Percentiles rank a stretch among this genome's conserved stretches.
Evolutionary conservation across 306 rosid species (phyloP).

Genomic region (Carpinus fangiana): DNA sequence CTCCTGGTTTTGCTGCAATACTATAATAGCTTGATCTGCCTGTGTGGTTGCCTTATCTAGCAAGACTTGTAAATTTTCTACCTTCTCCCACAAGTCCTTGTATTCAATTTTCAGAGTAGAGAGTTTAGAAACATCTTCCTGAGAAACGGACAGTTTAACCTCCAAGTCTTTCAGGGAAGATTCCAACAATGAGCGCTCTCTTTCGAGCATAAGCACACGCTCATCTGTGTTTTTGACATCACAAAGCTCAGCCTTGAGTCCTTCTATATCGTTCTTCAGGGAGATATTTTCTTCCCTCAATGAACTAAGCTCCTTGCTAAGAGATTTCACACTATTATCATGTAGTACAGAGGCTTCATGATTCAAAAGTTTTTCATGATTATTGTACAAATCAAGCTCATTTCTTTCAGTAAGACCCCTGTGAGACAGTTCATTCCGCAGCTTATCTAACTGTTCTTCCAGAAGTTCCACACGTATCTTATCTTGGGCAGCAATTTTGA

Average conservation of each 20-base stretch:
- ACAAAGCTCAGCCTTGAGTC: conserved; percentile 54
- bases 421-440: conserved; percentile 47
- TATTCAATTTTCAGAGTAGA: conserved; percentile 64
- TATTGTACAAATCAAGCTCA: conserved; percentile 34
- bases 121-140: conserved; percentile 64
- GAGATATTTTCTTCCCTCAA: conserved; percentile 68
- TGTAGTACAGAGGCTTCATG: conserved; percentile 30
- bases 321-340: conserved; percentile 35
- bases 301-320: conserved; percentile 55
- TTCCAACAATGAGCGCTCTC: conserved; percentile 68
- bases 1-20: conserved; percentile 80
- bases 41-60: conserved; percentile 74
- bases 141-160: conserved; percentile 60
- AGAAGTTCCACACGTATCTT: conserved; percentile 64
- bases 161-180: conserved; percentile 68
- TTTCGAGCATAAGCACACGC: conserved; percentile 64
- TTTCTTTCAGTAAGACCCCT: conserved; percentile 41
- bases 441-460: conserved; percentile 61
- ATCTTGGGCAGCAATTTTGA: conserved; percentile 65
- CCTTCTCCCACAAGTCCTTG: conserved; percentile 60
- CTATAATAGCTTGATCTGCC: conserved; percentile 67
- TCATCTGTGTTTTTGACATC: conserved; percentile 52
- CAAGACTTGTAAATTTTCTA: conserved; percentile 63
- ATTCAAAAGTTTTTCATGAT: conserved; percentile 26
- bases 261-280: conserved; percentile 58